phyloP scores from a whole-genome alignment of 2,329 filamentous ascomycete species.

The Aspergillus ruber region DNA sequence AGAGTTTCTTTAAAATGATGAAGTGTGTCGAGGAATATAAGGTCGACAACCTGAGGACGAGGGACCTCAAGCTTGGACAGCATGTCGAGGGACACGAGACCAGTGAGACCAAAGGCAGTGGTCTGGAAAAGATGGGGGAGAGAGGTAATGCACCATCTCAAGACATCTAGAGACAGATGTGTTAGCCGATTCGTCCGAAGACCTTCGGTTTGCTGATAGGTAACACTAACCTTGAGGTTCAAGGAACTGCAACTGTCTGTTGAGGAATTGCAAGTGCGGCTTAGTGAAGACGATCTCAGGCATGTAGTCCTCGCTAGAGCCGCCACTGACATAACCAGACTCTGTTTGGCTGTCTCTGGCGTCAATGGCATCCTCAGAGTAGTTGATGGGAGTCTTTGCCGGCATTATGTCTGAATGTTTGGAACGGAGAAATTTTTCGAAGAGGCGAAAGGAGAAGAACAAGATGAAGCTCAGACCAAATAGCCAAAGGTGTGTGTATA shows the following conservation, averaged over 20 bases:
- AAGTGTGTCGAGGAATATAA: conserved; percentile 73
- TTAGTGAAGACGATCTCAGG: conserved; percentile 80
- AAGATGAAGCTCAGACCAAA: neutral
- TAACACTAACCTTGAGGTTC: conserved; percentile 60
- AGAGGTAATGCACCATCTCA: conserved; percentile 85
- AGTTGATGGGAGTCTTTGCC: conserved; percentile 30
- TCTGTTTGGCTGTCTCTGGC: conserved; percentile 63
- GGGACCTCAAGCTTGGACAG: conserved; percentile 45
- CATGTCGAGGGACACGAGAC: conserved; percentile 74
- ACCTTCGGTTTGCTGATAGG: conserved; percentile 5
- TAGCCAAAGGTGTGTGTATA: neutral
- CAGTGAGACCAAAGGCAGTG: conserved; percentile 74
- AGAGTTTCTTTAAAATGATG: conserved; percentile 77
- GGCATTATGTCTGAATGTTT: conserved; percentile 26
- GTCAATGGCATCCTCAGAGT: conserved; percentile 31
- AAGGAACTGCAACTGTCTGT: conserved; percentile 79
- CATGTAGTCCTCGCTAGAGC: conserved; percentile 56
- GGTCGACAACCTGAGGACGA: conserved; percentile 44
- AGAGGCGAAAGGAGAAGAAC: conserved; percentile 3
- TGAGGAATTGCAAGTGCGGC: conserved; percentile 83
- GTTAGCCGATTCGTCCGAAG: conserved; percentile 6
- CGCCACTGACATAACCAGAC: conserved; percentile 67
- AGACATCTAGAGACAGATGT: conserved; percentile 54
- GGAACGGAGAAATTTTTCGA: neutral
- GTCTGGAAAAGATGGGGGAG: conserved; percentile 86